Conservation (phyloP, 2,329 filamentous ascomycete species). For the Passalora sequoiae region DNA sequence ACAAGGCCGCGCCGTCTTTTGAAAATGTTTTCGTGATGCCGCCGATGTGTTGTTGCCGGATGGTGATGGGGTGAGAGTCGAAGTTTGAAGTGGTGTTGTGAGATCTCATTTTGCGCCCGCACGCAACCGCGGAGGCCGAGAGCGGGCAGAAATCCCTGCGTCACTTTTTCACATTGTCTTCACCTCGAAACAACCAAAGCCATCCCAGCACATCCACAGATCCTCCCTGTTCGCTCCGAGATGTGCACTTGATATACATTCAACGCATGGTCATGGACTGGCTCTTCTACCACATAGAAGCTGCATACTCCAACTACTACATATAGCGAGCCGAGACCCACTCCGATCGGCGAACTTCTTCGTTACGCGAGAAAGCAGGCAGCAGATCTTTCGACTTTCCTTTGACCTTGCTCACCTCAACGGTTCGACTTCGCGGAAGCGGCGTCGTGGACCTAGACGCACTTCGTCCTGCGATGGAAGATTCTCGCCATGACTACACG, state of each 20-base stretch:
- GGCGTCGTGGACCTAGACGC: not conserved
- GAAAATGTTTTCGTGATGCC: constrained; percentile 10
- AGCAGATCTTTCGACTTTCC: not conserved
- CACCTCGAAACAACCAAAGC: not conserved
- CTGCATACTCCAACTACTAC: constrained; percentile 33
- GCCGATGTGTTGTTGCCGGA: constrained; percentile 2
- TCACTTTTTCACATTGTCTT: too few species aligned
- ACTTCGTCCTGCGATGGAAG: constrained; percentile 37
- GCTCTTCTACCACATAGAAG: constrained; percentile 35
- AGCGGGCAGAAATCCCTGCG: too few species aligned
- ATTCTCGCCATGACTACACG: constrained; percentile 26
- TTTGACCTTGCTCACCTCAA: not conserved
- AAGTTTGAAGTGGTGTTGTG: not conserved
- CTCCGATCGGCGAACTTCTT: not conserved
- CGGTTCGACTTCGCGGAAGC: constrained; percentile 6
- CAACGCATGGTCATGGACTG: constrained; percentile 34
- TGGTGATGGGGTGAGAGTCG: constrained; percentile 12
- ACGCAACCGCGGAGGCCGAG: too few species aligned
- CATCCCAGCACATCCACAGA: not conserved
- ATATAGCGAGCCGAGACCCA: constrained; percentile 17
- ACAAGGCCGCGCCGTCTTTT: too few species aligned
- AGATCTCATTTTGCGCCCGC: not conserved
- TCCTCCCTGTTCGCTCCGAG: not conserved
- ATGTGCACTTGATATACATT: not conserved
- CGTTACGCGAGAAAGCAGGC: constrained; percentile 5